These are phyloP conservation scores for Yamadazyma friedrichii DNA, from an alignment of 1,139 yeast species.

Conservation along the genomic window DNA sequence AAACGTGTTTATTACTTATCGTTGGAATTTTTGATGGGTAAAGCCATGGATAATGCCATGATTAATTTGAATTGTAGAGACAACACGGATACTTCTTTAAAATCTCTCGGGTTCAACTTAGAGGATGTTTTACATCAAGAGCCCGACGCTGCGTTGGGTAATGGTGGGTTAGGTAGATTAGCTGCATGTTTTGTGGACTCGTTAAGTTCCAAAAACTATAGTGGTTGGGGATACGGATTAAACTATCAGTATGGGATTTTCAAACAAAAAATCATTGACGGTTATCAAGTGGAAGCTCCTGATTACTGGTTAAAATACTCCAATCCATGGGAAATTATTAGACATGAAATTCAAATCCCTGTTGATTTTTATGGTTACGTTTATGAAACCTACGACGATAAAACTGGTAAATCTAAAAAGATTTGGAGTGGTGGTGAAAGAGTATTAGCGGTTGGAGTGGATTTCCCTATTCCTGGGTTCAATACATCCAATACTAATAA, in stretches of 20 bases:
- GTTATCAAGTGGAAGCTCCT: slow-evolving; percentile 91
- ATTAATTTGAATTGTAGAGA: slow-evolving; percentile 65
- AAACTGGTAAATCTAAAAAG: slow-evolving; percentile 49
- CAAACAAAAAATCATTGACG: slow-evolving; percentile 85
- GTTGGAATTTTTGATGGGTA: slow-evolving; percentile 89
- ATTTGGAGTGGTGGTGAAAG: slow-evolving; percentile 89
- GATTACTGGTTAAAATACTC: slow-evolving; percentile 89
- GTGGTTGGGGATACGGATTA: slow-evolving; percentile 96
- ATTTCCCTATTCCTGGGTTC: slow-evolving; percentile 92
- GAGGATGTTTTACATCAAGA: slow-evolving; percentile 86
- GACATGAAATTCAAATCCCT: slow-evolving; percentile 87
- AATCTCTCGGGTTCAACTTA: slow-evolving; percentile 79
- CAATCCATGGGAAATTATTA: slow-evolving; percentile 91
- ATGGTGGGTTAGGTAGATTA: slow-evolving; percentile 92
- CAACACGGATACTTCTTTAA: slow-evolving; percentile 54
- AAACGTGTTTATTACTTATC: slow-evolving; percentile 87
- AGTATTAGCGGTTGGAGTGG: slow-evolving; percentile 88
- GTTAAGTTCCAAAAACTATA: slow-evolving; percentile 78
- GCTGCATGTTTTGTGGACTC: slow-evolving; percentile 96
- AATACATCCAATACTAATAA: slow-evolving; percentile 83
- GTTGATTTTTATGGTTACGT: slow-evolving; percentile 88
- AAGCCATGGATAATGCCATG: slow-evolving; percentile 92
- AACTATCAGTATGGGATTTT: slow-evolving; percentile 94
- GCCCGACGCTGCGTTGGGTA: slow-evolving; percentile 93
- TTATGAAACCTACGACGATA: slow-evolving; percentile 56